A percentile compares a stretch with the other conserved stretches of the same genome.
phyloP scores from a whole-genome alignment of 441 rosid genomes.

The Cnidoscolus chayamansa region DNA sequence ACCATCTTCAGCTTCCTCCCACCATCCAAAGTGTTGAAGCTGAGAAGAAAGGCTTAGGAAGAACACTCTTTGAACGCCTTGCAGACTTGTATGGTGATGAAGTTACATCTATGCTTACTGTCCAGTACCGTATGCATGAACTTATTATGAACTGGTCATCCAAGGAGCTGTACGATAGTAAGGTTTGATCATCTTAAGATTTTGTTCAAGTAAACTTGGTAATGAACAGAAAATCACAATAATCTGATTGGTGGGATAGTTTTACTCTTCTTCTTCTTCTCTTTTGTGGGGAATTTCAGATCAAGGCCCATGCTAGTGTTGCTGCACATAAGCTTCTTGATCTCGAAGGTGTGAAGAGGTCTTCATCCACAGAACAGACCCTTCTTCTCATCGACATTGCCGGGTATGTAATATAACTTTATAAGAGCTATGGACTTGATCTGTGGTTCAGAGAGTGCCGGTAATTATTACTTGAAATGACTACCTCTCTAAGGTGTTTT shows the following conservation, averaged over 20 bases:
- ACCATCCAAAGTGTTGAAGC: constrained; percentile 94
- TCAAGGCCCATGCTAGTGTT: constrained; percentile 83
- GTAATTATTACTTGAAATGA: constrained; percentile 3
- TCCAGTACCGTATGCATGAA: constrained; percentile 98
- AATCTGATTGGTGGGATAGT: neutral
- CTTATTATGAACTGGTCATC: constrained; percentile 98
- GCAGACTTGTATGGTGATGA: constrained; percentile 78
- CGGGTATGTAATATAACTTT: constrained; percentile 43
- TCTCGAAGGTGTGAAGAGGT: constrained; percentile 61
- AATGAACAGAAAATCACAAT: neutral
- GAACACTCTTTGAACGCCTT: constrained; percentile 90
- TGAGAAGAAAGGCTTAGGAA: constrained; percentile 88
- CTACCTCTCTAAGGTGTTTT: neutral
- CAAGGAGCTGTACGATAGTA: constrained; percentile 67
- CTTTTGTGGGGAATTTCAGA: constrained; percentile 33
- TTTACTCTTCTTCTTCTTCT: neutral
- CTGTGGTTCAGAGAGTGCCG: neutral
- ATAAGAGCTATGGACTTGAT: neutral
- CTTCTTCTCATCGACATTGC: constrained; percentile 80
- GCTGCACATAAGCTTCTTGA: constrained; percentile 83
- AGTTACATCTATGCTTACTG: constrained; percentile 83
- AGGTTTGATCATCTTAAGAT: constrained; percentile 42
- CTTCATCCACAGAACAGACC: constrained; percentile 76
- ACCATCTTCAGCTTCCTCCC: constrained; percentile 99
- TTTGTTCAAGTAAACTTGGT: constrained; percentile 10